Evolutionary conservation across 2,329 filamentous ascomycete genomes (phyloP), one percentile per base, ranked within the genome.

Genomic region (Aureobasidium melanogenum): DNA sequence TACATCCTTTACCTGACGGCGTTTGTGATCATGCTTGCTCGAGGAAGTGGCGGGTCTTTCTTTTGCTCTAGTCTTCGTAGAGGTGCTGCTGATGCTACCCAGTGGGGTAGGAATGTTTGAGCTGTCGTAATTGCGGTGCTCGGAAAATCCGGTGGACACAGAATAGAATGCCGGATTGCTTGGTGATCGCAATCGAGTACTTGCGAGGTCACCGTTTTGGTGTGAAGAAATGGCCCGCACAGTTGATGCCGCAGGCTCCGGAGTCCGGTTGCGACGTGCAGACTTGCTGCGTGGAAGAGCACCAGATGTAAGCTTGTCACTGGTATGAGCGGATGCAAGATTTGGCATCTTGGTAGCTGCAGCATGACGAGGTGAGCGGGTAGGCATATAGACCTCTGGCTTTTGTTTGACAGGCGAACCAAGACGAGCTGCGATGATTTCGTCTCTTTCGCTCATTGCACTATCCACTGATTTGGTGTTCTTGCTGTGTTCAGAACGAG

Each of bases 391-490:
- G 41, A 67, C 47, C 61, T 64, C 57, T 10, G 67, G 63, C 26
- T 59, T 63, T 2, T 64, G 62, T 17, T 62, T 59, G n/a, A 63
- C 64, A 5, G 67, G 67, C 12, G 65, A 63, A 30, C 67, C 67
- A 39, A 67, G 63, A 10, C 65, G 63, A 24, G 65, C 63, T 22
- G 65, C 58, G 24, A 67, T 34, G 26, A 65, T 64, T 19, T 67
- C 62, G 17, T 66, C 65, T 41, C 62, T 43, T 51, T 61, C 5
- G 59, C 57, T 47, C 30, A 63, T 48, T 14, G 30, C 56, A 28
- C 59, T 59, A 14, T 58, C 56, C 7, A 64, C 60, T 5, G 47
- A 56, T 10, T 26, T 58, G 22, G 52, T 5, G 28, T 56, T 50
- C 30, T 17, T 55, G 9, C 15, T 55, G 24, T 34, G 61, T 32